Base-by-base conservation (phyloP, 768 basidiomycete genomes). In the Phlebiopsis flavidoalba region DNA sequence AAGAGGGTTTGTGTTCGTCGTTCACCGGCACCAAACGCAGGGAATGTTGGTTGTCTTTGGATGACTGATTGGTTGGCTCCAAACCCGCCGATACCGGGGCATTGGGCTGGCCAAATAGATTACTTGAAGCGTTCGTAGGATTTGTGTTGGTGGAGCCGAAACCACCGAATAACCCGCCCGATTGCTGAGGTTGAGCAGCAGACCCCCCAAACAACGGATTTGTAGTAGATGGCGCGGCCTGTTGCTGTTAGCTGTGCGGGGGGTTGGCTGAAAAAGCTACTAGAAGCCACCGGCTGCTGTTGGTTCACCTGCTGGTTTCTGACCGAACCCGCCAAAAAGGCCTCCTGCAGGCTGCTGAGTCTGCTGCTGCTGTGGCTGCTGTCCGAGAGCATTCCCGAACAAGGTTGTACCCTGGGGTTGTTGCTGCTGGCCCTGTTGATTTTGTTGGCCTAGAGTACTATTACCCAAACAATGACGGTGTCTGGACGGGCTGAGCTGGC, bases 201-300 rank as follows among this genome's bases (percentile, higher is more conserved):
- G 54, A 11, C n/a, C 54, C 54, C 10, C 54, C 54, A 21, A 55
- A 55, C 19, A 55, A 24, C 12, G 54, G 37, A 19, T 26, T 26
- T 53, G 51, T 35, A 62, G 63, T 33, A 60, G 65, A 67, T 24
- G 65, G 57, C 40, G 56, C 53, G n/a, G 24, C 17, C 48, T 65
- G 66, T 26, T 49, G 59, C 55, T 58, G 67, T 53, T 75, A n/a
- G 75, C 22, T 79, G 79, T 31, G 56, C 45, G 12, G 71, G 57
- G 15, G 75, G 64, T 57, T 78, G 73, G 43, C 73, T 64, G 52
- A 74, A 74, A 35, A 72, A 56, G 14, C 65, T 60, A 10, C 66
- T 67, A 19, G 24, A 19, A 5, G 17, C 57, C 6, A 70, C 59
- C 50, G 59, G 22, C 64, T 61, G 36, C 59, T 72, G 52, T 60